Conservation (phyloP, 371 early-diverging fungal genomes). For the Mucor velutinosus region DNA sequence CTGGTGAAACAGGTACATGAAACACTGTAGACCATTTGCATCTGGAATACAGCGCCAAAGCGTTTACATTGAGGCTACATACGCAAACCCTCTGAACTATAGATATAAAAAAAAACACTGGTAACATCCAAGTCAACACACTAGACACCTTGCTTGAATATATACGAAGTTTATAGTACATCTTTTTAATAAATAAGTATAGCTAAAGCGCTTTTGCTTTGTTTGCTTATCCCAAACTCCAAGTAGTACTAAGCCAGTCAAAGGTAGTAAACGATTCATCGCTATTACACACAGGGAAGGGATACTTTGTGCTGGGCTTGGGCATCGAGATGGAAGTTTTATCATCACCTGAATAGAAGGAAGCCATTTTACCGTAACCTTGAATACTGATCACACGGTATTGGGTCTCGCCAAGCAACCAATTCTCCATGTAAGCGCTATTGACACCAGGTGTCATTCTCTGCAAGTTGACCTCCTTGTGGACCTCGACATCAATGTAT, state of each 20-base stretch:
- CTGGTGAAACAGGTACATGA: too few relatives aligned
- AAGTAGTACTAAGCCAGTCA: conserved; percentile 38
- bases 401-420: conserved; percentile 50
- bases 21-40: too few relatives aligned
- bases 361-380: conserved; percentile 55
- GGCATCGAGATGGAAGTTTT: conserved; percentile 41
- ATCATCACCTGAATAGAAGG: conserved; percentile 44
- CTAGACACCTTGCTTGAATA: too few relatives aligned
- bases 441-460: conserved; percentile 42
- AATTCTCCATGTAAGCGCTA: conserved; percentile 56
- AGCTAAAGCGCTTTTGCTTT: too few relatives aligned
- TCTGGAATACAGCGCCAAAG: too few relatives aligned
- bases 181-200: too few relatives aligned
- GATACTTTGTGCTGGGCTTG: conserved; percentile 23
- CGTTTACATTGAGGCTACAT: too few relatives aligned
- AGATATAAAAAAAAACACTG: too few relatives aligned
- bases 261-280: conserved; percentile 31
- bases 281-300: not conserved
- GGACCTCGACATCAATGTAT: conserved; percentile 28
- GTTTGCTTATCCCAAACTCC: conserved; percentile 47
- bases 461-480: conserved; percentile 25
- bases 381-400: conserved; percentile 51
- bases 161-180: too few relatives aligned
- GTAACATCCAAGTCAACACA: too few relatives aligned
- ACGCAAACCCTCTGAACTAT: too few relatives aligned